Evolutionary conservation across 306 rosid genomes (phyloP).

Genomic region (Potentilla sterilis): DNA sequence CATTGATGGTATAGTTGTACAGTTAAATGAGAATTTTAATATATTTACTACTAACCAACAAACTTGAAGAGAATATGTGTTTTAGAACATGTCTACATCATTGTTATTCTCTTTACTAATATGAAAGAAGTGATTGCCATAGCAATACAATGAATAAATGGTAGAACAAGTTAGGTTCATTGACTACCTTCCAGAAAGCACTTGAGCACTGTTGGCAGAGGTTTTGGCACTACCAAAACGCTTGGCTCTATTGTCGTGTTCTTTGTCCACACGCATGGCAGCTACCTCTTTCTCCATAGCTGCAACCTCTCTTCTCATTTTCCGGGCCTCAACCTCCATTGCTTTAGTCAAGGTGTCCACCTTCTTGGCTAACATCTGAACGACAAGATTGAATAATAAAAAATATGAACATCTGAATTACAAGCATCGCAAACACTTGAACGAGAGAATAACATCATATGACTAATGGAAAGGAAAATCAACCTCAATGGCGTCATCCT

Average conservation of each 20-base stretch:
- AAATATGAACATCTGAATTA: conserved; percentile 54
- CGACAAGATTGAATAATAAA: conserved; percentile 20
- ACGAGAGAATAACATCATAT: neutral
- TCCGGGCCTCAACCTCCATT: conserved; percentile 99
- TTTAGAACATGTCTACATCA: neutral
- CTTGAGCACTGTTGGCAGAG: conserved; percentile 70
- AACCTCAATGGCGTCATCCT: conserved; percentile 98
- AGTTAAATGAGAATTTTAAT: neutral
- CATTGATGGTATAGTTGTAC: neutral
- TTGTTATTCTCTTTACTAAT: neutral
- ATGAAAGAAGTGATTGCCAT: conserved; percentile 8
- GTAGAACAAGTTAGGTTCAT: neutral
- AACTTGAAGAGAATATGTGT: neutral
- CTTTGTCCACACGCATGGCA: conserved; percentile 98
- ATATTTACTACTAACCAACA: neutral
- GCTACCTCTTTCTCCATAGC: conserved; percentile 98
- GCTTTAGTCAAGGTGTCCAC: conserved; percentile 98
- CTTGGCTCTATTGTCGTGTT: conserved; percentile 83
- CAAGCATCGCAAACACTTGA: conserved; percentile 25
- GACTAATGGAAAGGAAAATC: conserved; percentile 25
- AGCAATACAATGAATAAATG: conserved; percentile 19
- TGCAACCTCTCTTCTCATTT: conserved; percentile 99
- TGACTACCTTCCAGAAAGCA: conserved; percentile 86
- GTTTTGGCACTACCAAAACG: conserved; percentile 68
- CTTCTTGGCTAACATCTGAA: conserved; percentile 96